phyloP scores from a whole-genome alignment of 768 basidiomycete species.

The Boletus rubescentipes region DNA sequence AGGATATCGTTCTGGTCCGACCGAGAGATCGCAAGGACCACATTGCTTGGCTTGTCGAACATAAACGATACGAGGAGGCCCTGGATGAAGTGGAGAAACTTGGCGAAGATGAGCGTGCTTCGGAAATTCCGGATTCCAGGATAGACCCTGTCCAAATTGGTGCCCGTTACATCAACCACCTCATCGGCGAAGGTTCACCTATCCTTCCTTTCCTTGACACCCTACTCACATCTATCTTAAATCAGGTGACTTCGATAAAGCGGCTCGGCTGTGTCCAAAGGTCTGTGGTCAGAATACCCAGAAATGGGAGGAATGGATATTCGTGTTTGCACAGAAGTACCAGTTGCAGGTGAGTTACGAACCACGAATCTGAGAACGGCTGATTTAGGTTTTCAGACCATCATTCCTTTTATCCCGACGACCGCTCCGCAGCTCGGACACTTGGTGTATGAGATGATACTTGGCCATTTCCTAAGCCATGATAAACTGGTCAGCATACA shows the following conservation, averaged over 20 bases:
- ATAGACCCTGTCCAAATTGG: constrained; percentile 73
- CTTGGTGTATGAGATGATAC: constrained; percentile 92
- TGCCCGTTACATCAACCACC: constrained; percentile 79
- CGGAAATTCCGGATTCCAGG: constrained; percentile 37
- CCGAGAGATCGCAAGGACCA: constrained; percentile 89
- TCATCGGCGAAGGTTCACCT: constrained; percentile 72
- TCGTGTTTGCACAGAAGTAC: constrained; percentile 78
- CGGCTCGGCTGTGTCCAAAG: constrained; percentile 79
- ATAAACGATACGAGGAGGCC: constrained; percentile 85
- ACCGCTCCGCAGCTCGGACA: constrained; percentile 76
- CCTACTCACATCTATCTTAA: neutral
- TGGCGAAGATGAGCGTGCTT: constrained; percentile 23
- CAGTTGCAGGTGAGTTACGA: constrained; percentile 64
- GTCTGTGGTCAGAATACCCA: constrained; percentile 78
- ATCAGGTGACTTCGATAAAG: constrained; percentile 66
- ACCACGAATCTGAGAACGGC: neutral
- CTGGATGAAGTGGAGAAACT: constrained; percentile 75
- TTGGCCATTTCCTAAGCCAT: constrained; percentile 79
- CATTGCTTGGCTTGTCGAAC: constrained; percentile 88
- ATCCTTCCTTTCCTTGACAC: neutral
- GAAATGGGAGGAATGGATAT: constrained; percentile 97
- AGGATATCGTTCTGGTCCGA: constrained; percentile 83
- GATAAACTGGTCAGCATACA: constrained; percentile 59
- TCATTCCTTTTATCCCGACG: constrained; percentile 89
- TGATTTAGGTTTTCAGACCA: constrained; percentile 47